A percentile compares a stretch with the other conserved stretches of the same genome.
These are phyloP conservation scores for Schizosaccharomyces pombe DNA, from an alignment of 805 yeast species.

Conservation along the genomic window ASM294v3 CU329670.1:3799501-3800000, in stretches of 20 bases:
- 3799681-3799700: background rate
- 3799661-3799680: background rate
- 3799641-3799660: background rate
- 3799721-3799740: background rate
- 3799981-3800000: background rate
- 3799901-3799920: background rate
- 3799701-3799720: background rate
- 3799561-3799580: background rate
- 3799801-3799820: conserved; percentile 2
- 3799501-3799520: background rate
- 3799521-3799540: background rate
- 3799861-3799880: background rate
- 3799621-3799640: background rate
- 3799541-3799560: background rate
- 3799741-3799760: background rate
- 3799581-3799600: background rate
- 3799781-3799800: background rate
- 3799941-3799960: background rate
- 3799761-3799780: background rate
- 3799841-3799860: background rate
- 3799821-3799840: background rate
- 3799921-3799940: conserved; percentile 1
- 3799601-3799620: background rate
- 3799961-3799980: background rate
- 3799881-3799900: background rate